A percentile compares a stretch with the other conserved stretches of the same genome.
phyloP scores from a whole-genome alignment of 768 basidiomycete genomes.

The Trametes punicea region DNA sequence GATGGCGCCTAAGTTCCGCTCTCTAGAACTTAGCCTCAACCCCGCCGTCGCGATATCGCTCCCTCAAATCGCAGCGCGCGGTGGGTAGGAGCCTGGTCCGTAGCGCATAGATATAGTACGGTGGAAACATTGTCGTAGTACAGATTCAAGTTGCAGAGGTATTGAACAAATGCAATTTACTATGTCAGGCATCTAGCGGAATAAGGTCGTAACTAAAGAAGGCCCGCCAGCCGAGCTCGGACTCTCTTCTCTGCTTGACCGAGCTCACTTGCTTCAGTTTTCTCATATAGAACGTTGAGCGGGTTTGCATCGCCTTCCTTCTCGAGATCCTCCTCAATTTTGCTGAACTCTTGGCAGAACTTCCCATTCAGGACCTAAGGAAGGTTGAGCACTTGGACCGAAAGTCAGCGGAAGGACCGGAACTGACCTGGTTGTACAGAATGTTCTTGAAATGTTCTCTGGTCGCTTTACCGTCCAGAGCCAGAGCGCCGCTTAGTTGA shows the following conservation, averaged over 20 bases:
- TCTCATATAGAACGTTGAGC: slow-evolving; percentile 50
- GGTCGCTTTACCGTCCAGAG: slow-evolving; percentile 48
- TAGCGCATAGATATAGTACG: too few relatives aligned
- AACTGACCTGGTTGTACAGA: slow-evolving; percentile 49
- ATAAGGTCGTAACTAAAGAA: slow-evolving; percentile 27
- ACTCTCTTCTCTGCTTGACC: slow-evolving; percentile 60
- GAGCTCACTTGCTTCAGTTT: slow-evolving; percentile 49
- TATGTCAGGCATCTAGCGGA: background rate
- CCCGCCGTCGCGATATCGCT: too few relatives aligned
- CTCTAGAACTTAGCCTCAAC: too few relatives aligned
- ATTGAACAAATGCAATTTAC: background rate
- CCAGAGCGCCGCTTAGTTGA: slow-evolving; percentile 54
- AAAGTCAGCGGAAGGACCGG: background rate
- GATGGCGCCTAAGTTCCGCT: too few relatives aligned
- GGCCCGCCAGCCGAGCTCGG: slow-evolving; percentile 43
- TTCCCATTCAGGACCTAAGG: slow-evolving; percentile 54
- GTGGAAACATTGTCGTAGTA: too few relatives aligned
- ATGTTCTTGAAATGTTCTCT: slow-evolving; percentile 57
- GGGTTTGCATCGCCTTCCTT: slow-evolving; percentile 53
- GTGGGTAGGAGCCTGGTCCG: too few relatives aligned
- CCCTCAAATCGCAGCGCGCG: too few relatives aligned
- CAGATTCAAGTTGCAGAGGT: background rate
- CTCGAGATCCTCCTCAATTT: slow-evolving; percentile 54
- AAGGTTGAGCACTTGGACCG: background rate
- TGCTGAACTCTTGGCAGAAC: slow-evolving; percentile 52